A percentile compares a stretch with the other conserved stretches of the same genome.
phyloP scores from a whole-genome alignment of 345 rosid genomes.

The Heritiera fomes region DNA sequence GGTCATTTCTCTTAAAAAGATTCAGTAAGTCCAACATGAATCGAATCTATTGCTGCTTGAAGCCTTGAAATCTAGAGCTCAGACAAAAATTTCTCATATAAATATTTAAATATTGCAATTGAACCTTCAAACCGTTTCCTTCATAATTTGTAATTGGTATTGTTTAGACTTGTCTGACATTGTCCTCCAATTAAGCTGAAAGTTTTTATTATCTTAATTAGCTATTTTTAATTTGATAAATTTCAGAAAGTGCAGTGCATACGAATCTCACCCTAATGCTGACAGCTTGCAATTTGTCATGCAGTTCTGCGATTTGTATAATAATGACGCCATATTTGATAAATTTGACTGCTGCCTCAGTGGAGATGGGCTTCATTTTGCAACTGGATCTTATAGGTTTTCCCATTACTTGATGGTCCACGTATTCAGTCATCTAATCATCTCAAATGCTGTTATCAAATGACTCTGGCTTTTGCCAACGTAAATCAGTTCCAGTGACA shows the following conservation, averaged over 20 bases:
- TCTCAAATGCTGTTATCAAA: slow-evolving; percentile 6
- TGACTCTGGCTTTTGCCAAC: neutral
- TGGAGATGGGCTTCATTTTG: slow-evolving; percentile 58
- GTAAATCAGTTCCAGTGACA: slow-evolving; percentile 21
- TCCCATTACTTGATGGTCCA: slow-evolving; percentile 14
- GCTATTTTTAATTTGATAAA: neutral
- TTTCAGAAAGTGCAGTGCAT: neutral
- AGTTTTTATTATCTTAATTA: neutral
- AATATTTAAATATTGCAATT: neutral
- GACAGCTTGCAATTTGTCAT: slow-evolving; percentile 21
- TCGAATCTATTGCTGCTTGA: neutral
- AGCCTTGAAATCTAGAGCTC: neutral
- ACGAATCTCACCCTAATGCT: slow-evolving; percentile 2
- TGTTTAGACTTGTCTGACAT: too few relatives aligned
- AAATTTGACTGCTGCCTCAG: slow-evolving; percentile 69
- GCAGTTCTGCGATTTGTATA: slow-evolving; percentile 66
- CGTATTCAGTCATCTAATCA: slow-evolving; percentile 3
- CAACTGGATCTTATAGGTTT: slow-evolving; percentile 76
- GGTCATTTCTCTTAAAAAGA: neutral
- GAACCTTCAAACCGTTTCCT: neutral
- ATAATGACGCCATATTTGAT: slow-evolving; percentile 64
- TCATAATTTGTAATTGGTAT: neutral
- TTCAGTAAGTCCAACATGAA: neutral
- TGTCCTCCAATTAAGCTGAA: neutral
- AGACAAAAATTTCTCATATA: neutral